Evolutionary conservation across 345 rosid genomes (phyloP).

Genomic region (Xanthoceras sorbifolium): DNA sequence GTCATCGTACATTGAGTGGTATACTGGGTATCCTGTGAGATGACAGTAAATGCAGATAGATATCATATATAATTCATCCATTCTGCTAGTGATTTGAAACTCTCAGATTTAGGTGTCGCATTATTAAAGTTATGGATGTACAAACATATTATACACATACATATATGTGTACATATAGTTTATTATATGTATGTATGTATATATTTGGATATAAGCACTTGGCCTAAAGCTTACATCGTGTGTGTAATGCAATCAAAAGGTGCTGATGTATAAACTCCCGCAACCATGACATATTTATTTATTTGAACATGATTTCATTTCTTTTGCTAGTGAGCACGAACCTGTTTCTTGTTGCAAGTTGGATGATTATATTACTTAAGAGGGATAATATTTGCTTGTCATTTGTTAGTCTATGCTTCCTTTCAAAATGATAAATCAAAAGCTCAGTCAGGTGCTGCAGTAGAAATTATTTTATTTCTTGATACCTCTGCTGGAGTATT

Average conservation of each 20-base stretch:
- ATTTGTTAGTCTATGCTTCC: background rate
- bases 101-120: background rate
- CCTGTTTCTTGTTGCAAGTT: background rate
- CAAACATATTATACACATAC: background rate
- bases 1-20: slow-evolving; percentile 89
- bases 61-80: slow-evolving; percentile 15
- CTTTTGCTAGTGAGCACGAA: slow-evolving; percentile 1
- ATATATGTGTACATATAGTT: background rate
- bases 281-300: too few relatives aligned
- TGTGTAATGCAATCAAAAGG: slow-evolving; percentile 2
- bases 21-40: slow-evolving; percentile 72
- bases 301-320: too few relatives aligned
- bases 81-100: background rate
- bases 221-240: background rate
- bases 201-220: background rate
- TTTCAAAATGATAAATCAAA: background rate
- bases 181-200: too few relatives aligned
- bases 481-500: background rate
- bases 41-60: slow-evolving; percentile 7
- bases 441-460: slow-evolving; percentile 3
- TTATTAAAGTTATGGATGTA: background rate
- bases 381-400: background rate
- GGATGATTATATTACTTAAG: background rate
- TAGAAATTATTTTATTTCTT: background rate
- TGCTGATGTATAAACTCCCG: too few relatives aligned